A percentile compares a stretch with the other conserved stretches of the same genome.
These are phyloP conservation scores for Diospyros lotus DNA, from an alignment of 148 eudicot species.

Conservation along the genomic window DNA sequence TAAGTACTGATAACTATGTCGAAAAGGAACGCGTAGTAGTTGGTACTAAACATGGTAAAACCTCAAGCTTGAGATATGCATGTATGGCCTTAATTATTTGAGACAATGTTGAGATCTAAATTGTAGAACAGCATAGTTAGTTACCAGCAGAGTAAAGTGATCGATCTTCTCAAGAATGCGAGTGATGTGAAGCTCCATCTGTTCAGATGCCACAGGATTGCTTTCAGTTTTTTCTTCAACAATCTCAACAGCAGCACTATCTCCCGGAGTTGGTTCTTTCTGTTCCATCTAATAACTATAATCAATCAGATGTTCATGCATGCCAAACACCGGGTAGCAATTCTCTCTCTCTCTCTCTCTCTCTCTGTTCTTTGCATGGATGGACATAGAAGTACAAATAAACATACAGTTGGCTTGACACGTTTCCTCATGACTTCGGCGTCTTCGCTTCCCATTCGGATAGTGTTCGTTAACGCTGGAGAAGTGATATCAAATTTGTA, in stretches of 20 bases:
- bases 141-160: slow-evolving; percentile 70
- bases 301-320: slow-evolving; percentile 11
- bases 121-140: background rate
- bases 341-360: background rate
- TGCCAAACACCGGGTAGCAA: slow-evolving; percentile 8
- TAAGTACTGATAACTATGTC: background rate
- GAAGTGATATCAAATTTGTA: background rate
- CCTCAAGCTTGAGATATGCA: background rate
- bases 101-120: slow-evolving; percentile 4
- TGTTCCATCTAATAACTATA: slow-evolving; percentile 43
- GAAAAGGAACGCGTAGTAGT: background rate
- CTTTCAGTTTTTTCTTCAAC: slow-evolving; percentile 53
- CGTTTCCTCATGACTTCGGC: slow-evolving; percentile 43
- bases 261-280: slow-evolving; percentile 27
- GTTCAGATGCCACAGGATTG: slow-evolving; percentile 57
- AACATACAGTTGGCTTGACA: slow-evolving; percentile 46
- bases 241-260: slow-evolving; percentile 33
- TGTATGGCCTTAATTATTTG: background rate
- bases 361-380: background rate
- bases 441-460: slow-evolving; percentile 43
- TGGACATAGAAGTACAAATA: background rate
- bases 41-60: background rate
- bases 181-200: slow-evolving; percentile 65
- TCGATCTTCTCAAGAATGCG: slow-evolving; percentile 71
- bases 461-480: slow-evolving; percentile 17